A percentile compares a stretch with the other conserved stretches of the same genome.
Evolutionary conservation across 345 rosid species (phyloP).

Genomic region (Arabis hirsuta): DNA sequence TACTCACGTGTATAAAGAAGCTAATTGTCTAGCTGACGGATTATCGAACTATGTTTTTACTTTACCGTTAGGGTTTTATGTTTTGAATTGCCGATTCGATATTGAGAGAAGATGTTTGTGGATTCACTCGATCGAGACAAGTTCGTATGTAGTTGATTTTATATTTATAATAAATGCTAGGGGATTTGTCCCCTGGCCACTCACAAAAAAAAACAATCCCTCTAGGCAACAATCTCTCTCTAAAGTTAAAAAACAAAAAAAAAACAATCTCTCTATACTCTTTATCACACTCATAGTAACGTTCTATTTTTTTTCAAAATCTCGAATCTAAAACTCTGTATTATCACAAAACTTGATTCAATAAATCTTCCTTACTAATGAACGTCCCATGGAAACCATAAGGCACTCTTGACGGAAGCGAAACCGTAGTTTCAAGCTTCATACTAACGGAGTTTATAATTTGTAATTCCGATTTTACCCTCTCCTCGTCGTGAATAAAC

Average conservation of each 20-base stretch:
- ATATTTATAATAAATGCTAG: no score
- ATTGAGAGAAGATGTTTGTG: no score
- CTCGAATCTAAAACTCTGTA: neutral
- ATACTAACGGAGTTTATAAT: constrained; percentile 60
- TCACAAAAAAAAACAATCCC: constrained; percentile 16
- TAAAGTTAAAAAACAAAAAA: no score
- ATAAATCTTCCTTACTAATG: constrained; percentile 53
- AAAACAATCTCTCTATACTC: neutral
- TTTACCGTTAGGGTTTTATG: no score
- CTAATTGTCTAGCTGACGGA: no score
- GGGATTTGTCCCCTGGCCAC: no score
- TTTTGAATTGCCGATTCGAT: no score
- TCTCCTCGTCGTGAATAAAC: constrained; percentile 74
- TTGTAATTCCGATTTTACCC: constrained; percentile 67
- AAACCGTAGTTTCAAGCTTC: constrained; percentile 62
- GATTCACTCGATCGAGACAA: no score
- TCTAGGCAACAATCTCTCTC: constrained; percentile 20
- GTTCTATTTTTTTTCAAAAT: neutral
- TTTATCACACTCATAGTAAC: neutral
- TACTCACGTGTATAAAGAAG: no score
- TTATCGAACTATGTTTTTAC: no score
- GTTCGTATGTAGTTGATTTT: no score
- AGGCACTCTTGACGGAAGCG: constrained; percentile 84
- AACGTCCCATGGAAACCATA: constrained; percentile 89
- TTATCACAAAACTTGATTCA: constrained; percentile 51